A percentile compares a stretch with the other conserved stretches of the same genome.
Evolutionary conservation across 345 rosid genomes (phyloP).

Genomic region (Hibiscus syriacus): DNA sequence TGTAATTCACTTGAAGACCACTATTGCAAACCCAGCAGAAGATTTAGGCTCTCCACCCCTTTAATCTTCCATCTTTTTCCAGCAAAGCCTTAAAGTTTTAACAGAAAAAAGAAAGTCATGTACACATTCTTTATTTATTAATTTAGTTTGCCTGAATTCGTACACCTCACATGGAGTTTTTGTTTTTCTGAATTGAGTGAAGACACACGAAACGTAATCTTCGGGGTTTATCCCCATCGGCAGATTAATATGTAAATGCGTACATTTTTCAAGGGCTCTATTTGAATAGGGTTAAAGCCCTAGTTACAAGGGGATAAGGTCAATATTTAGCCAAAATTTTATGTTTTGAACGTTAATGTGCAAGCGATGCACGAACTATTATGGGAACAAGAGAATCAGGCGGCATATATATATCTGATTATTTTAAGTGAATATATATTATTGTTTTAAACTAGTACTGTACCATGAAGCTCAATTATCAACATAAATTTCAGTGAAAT

Average conservation of each 20-base stretch:
- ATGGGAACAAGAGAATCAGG: no score
- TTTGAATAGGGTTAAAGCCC: background rate
- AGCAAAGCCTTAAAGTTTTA: no score
- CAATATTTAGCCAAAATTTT: background rate
- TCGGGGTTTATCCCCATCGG: background rate
- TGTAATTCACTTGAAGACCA: no score
- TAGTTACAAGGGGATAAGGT: background rate
- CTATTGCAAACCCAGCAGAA: no score
- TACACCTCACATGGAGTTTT: background rate
- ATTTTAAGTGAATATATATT: no score
- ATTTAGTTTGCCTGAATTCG: background rate
- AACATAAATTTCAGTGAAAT: slow-evolving; percentile 23
- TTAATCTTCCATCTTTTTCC: no score
- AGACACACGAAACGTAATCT: background rate
- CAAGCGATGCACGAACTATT: background rate
- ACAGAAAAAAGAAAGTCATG: no score
- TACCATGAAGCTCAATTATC: background rate
- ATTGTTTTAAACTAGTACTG: background rate
- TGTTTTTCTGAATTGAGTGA: background rate
- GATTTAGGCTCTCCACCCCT: no score
- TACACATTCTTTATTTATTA: no score
- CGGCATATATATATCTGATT: no score
- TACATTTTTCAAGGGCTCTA: background rate
- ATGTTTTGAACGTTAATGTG: background rate
- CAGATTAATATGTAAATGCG: background rate